A percentile compares a stretch with the other conserved stretches of the same genome.
phyloP scores from a whole-genome alignment of 371 early-diverging fungal genomes.

The Mucor irregularis region DNA sequence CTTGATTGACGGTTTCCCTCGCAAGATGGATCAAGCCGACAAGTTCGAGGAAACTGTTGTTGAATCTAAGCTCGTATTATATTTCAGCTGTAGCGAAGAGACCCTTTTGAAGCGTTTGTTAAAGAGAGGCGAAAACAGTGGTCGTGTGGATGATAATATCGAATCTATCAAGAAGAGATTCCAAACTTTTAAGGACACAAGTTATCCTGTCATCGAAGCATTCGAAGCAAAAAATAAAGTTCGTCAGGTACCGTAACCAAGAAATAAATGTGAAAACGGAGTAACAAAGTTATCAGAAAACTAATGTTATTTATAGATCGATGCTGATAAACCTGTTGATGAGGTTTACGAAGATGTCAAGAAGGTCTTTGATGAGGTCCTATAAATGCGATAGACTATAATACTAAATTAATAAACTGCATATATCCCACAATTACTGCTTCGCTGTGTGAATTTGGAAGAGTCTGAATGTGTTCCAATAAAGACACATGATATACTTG shows the following conservation, averaged over 20 bases:
- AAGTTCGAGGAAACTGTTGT: constrained; percentile 85
- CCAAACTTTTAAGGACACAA: constrained; percentile 76
- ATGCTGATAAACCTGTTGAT: constrained; percentile 54
- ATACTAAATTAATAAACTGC: neutral
- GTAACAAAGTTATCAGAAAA: constrained; percentile 29
- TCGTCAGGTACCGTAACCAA: constrained; percentile 48
- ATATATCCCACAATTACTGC: neutral
- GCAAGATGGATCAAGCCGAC: constrained; percentile 88
- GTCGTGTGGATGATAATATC: constrained; percentile 90
- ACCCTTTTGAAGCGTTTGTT: constrained; percentile 81
- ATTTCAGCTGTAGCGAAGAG: constrained; percentile 88
- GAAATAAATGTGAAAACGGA: neutral
- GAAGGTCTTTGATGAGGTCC: constrained; percentile 37
- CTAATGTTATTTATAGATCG: constrained; percentile 39
- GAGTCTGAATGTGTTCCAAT: no score
- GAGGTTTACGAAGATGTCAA: constrained; percentile 58
- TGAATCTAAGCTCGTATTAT: constrained; percentile 67
- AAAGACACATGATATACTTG: no score
- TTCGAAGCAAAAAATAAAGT: constrained; percentile 76
- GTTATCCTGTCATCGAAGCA: constrained; percentile 86
- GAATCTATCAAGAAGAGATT: constrained; percentile 95
- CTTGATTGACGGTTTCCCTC: constrained; percentile 94
- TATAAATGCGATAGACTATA: constrained; percentile 2
- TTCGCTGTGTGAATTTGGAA: no score
- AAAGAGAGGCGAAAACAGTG: constrained; percentile 87